Conservation (phyloP, 805 yeast species). For the Candida insectorum region DNA sequence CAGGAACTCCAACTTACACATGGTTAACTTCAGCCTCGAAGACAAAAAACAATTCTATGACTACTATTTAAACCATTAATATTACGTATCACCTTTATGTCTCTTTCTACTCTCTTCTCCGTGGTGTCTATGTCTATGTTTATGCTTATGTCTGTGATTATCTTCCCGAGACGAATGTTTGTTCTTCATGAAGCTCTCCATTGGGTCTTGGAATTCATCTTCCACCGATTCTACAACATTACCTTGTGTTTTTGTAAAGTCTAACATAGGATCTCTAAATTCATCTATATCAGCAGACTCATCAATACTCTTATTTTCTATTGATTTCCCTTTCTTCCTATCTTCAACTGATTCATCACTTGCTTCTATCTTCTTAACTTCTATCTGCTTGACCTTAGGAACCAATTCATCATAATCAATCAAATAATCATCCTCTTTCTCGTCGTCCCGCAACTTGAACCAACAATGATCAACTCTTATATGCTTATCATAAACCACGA, state of each 20-base stretch:
- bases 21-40: slow-evolving; percentile 26
- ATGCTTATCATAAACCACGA: slow-evolving; percentile 46
- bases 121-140: slow-evolving; percentile 4
- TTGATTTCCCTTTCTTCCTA: slow-evolving; percentile 1
- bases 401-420: slow-evolving; percentile 20
- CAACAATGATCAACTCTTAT: slow-evolving; percentile 69
- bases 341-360: background rate
- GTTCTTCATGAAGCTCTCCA: slow-evolving; percentile 37
- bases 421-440: slow-evolving; percentile 42
- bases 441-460: slow-evolving; percentile 53
- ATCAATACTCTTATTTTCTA: slow-evolving; percentile 3
- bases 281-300: slow-evolving; percentile 19
- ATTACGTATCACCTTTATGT: background rate
- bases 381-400: slow-evolving; percentile 13
- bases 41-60: slow-evolving; percentile 28
- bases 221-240: too few relatives aligned
- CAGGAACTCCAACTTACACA: slow-evolving; percentile 29
- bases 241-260: slow-evolving; percentile 18
- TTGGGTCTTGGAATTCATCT: slow-evolving; percentile 3
- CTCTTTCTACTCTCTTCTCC: background rate
- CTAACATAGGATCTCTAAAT: slow-evolving; percentile 33
- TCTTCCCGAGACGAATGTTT: too few relatives aligned
- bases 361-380: slow-evolving; percentile 1
- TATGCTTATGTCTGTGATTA: slow-evolving; percentile 1
- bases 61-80: slow-evolving; percentile 15